A percentile compares a stretch with the other conserved stretches of the same genome.
Evolutionary conservation across 768 basidiomycete species (phyloP).

Genomic region (Tricholomella constricta): DNA sequence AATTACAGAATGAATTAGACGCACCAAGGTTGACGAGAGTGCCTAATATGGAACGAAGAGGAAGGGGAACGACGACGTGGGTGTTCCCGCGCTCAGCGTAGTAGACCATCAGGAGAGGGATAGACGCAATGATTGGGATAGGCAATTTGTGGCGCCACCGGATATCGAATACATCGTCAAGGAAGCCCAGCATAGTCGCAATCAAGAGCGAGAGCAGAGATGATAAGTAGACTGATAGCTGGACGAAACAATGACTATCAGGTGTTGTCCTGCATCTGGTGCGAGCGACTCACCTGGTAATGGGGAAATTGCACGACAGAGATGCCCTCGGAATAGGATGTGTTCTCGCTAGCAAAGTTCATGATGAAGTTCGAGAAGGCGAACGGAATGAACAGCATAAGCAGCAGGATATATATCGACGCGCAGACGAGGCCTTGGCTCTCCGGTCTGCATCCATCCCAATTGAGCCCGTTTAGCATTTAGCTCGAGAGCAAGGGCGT

Average conservation of each 20-base stretch:
- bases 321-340: conserved; percentile 57
- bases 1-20: conserved; percentile 24
- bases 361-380: conserved; percentile 80
- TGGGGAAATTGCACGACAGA: conserved; percentile 73
- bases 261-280: background rate
- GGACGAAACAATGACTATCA: background rate
- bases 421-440: conserved; percentile 92
- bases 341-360: conserved; percentile 40
- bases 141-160: conserved; percentile 98
- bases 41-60: conserved; percentile 71
- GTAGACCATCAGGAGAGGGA: conserved; percentile 95
- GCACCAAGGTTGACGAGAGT: conserved; percentile 86
- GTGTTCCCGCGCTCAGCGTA: conserved; percentile 95
- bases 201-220: conserved; percentile 90
- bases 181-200: conserved; percentile 91
- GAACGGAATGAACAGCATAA: conserved; percentile 95
- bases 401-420: conserved; percentile 78
- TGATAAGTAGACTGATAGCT: conserved; percentile 93
- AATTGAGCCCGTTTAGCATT: background rate
- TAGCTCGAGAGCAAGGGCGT: background rate
- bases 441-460: conserved; percentile 73
- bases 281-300: conserved; percentile 57
- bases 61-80: conserved; percentile 89
- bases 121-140: conserved; percentile 93
- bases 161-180: conserved; percentile 98